Evolutionary conservation across 257 asterid genomes (phyloP).

Genomic region (Mitragyna speciosa): DNA sequence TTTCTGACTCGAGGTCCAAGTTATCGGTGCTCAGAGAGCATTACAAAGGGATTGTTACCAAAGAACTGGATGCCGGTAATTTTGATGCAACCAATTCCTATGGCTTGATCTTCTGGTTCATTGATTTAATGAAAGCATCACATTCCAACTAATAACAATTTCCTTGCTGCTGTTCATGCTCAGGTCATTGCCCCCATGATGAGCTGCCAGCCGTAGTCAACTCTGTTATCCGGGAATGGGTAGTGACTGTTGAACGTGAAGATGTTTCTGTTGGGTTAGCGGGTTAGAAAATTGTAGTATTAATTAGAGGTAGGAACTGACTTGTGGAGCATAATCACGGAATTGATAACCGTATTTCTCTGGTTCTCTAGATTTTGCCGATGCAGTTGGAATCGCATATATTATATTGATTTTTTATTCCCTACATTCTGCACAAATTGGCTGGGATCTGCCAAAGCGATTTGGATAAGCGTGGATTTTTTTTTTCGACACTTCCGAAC

Average conservation of each 20-base stretch:
- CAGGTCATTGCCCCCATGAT: slow-evolving; percentile 98
- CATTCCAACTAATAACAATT: neutral
- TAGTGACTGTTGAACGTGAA: slow-evolving; percentile 41
- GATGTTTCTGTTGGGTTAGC: slow-evolving; percentile 32
- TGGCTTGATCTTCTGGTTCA: slow-evolving; percentile 3
- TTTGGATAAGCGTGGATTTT: too few relatives aligned
- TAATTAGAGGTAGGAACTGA: neutral
- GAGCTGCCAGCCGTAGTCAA: slow-evolving; percentile 84
- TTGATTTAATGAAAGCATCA: neutral
- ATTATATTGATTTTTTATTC: too few relatives aligned
- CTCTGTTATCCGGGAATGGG: slow-evolving; percentile 64
- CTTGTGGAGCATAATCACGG: neutral
- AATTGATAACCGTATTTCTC: neutral
- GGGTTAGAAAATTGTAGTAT: slow-evolving; percentile 12
- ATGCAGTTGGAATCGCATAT: too few relatives aligned
- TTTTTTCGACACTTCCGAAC: too few relatives aligned
- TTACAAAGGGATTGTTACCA: slow-evolving; percentile 51
- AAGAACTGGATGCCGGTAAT: slow-evolving; percentile 81
- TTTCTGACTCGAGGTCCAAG: slow-evolving; percentile 53
- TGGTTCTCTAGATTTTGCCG: too few relatives aligned
- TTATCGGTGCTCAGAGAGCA: slow-evolving; percentile 57
- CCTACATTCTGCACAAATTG: too few relatives aligned
- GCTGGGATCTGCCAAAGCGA: too few relatives aligned
- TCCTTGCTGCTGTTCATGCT: slow-evolving; percentile 19
- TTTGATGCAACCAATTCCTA: slow-evolving; percentile 4